These are phyloP conservation scores for Boletus bicolor DNA, from an alignment of 768 basidiomycete genomes.

Conservation along the genomic window DNA sequence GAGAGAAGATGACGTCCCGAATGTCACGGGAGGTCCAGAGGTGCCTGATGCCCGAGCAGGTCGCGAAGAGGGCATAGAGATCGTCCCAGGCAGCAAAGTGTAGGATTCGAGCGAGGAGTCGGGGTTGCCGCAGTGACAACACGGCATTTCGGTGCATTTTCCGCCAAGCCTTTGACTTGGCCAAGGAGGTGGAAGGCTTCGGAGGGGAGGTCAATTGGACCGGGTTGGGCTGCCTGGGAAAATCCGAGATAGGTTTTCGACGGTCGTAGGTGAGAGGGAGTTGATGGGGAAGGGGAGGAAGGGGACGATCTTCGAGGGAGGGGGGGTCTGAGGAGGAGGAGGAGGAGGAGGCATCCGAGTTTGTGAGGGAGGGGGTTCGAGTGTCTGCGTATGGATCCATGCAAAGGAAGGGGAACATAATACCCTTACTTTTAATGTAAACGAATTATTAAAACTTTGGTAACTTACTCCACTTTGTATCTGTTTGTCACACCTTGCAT, in stretches of 20 bases:
- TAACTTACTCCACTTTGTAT: not conserved
- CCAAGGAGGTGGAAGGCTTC: not conserved
- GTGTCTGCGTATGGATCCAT: constrained; percentile 25
- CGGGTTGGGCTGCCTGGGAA: not conserved
- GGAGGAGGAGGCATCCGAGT: constrained; percentile 27
- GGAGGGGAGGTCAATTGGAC: not conserved
- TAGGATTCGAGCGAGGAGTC: constrained; percentile 34
- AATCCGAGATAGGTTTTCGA: not conserved
- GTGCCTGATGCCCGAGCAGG: constrained; percentile 34
- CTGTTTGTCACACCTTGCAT: constrained; percentile 11
- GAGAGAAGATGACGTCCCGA: constrained; percentile 39
- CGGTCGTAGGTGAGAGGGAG: not conserved
- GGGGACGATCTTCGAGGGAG: constrained; percentile 18
- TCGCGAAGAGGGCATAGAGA: constrained; percentile 38
- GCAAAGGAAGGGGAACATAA: constrained; percentile 15
- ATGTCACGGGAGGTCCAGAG: constrained; percentile 32
- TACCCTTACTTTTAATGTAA: too few species aligned
- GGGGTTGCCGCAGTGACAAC: constrained; percentile 33
- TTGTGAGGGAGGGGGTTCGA: constrained; percentile 27
- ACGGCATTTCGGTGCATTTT: constrained; percentile 28
- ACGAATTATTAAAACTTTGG: too few species aligned
- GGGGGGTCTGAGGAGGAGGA: constrained; percentile 15
- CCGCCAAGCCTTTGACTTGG: constrained; percentile 24
- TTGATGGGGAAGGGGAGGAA: constrained; percentile 17
- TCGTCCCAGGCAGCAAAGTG: constrained; percentile 35